Evolutionary conservation across 371 early-diverging fungal species (phyloP), one percentile per base, ranked within the genome.

Genomic region (Batrachochytrium dendrobatidis): DNA sequence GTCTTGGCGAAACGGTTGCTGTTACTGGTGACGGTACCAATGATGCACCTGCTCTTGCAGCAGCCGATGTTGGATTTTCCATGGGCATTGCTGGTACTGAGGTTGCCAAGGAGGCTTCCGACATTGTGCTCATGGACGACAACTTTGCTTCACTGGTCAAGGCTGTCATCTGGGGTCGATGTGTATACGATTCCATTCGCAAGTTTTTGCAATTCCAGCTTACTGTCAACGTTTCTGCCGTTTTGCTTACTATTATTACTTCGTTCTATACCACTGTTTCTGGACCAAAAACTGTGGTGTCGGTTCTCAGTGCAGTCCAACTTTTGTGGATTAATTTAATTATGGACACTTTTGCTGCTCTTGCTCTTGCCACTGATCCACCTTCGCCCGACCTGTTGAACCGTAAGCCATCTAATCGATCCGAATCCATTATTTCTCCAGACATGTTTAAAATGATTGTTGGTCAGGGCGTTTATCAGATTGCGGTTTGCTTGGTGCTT

Each of bases 11-110:
- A 62, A 84, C 90, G 24, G 94, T 95, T n/a, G 94, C 88, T 25
- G 89, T 94, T 75, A 94, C 94, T 2, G 94, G 95, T 22, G 95
- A 94, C 71, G 95, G 95, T 56, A 90, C 94, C 44, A 97, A 97
- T 73, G 98, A 98, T 72, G 93, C 90, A 1, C 97, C 95, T 4
- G 94, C 95, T 5, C 82, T 96, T 20, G 92, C 90, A 46, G 62
- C 82, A 67, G 94, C 95, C 15, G 92, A 98, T 73, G 91, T 98
- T 54, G 98, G 98, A 12, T 95, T 95, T 71, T 79, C 84, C 61
- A 94, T 95, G 98, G 98, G 98, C 55, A 90, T 94, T 63, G 80
- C 92, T 30, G 97, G 98, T 53, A 94, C 95, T 8, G 95, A 94
- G 69, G 92, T 96, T 0, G 93, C 95, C 45, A 95, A 95, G 72